A percentile compares a stretch with the other conserved stretches of the same genome.
These are phyloP conservation scores for Simplicillium sp. DNA, from an alignment of 2,329 filamentous ascomycete species.

Conservation along the genomic window DNA sequence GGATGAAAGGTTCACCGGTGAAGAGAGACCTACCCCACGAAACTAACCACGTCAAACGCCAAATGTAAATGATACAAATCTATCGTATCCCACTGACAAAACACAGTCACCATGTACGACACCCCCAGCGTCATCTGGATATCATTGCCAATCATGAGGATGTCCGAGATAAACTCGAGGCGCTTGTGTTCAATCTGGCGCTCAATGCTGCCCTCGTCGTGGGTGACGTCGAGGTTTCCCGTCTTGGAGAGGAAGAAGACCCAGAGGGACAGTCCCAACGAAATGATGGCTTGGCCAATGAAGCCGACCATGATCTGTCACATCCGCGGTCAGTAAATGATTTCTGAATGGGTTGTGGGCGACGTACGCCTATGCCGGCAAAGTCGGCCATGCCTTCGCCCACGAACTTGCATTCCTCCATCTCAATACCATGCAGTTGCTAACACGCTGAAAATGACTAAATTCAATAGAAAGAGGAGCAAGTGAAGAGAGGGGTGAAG, in stretches of 20 bases:
- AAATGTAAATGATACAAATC: conserved; percentile 21
- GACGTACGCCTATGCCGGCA: conserved; percentile 19
- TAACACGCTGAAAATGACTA: too few species aligned
- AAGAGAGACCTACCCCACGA: conserved; percentile 20
- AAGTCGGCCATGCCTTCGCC: conserved; percentile 19
- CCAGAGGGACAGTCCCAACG: conserved; percentile 16
- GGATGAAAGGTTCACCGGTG: too few species aligned
- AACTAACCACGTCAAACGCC: conserved; percentile 21
- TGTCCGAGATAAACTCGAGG: conserved; percentile 18
- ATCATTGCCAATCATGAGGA: conserved; percentile 23
- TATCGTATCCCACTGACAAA: conserved; percentile 13
- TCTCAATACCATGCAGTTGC: too few species aligned
- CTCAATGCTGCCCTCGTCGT: conserved; percentile 16
- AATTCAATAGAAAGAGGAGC: too few species aligned
- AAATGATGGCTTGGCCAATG: conserved; percentile 18
- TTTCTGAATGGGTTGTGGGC: background rate
- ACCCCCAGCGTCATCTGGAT: conserved; percentile 20
- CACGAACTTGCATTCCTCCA: conserved; percentile 12
- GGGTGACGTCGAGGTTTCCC: conserved; percentile 14
- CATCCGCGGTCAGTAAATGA: background rate
- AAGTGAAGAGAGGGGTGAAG: too few species aligned
- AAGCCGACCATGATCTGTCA: conserved; percentile 20
- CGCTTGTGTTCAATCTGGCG: conserved; percentile 18
- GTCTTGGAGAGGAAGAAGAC: conserved; percentile 21
- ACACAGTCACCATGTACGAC: conserved; percentile 19